Conservation (phyloP, 2,329 filamentous ascomycete species). For the Xylariomycetidae sp. region DNA sequence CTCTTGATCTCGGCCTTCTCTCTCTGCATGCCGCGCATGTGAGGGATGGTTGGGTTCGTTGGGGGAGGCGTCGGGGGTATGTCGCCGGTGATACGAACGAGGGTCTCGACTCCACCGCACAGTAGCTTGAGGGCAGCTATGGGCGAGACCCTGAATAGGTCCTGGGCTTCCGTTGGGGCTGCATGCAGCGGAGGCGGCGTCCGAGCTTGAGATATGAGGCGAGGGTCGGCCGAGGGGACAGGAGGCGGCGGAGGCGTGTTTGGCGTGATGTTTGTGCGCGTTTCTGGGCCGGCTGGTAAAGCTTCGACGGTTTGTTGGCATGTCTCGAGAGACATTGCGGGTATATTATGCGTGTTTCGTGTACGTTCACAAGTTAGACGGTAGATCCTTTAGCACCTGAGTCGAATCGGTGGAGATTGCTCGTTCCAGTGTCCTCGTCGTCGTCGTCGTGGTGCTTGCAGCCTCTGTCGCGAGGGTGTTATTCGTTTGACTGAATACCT, state of each 20-base stretch:
- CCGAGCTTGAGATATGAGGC: constrained; percentile 25
- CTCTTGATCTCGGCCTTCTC: constrained; percentile 59
- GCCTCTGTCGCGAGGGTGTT: too few species aligned
- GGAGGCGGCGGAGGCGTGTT: constrained; percentile 33
- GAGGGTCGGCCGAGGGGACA: constrained; percentile 32
- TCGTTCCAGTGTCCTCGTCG: too few species aligned
- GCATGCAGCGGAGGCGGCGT: constrained; percentile 38
- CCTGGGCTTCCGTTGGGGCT: constrained; percentile 45
- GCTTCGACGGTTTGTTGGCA: not conserved
- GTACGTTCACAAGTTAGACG: too few species aligned
- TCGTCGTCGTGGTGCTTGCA: too few species aligned
- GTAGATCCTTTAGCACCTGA: too few species aligned
- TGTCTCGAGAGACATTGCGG: not conserved
- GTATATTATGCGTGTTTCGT: too few species aligned
- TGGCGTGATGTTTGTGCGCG: constrained; percentile 21
- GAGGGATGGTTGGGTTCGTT: constrained; percentile 56
- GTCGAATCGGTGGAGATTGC: too few species aligned
- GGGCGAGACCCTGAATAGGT: constrained; percentile 69
- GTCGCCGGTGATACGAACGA: constrained; percentile 71
- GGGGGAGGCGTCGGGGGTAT: constrained; percentile 75
- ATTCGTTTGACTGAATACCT: too few species aligned
- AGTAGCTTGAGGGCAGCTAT: constrained; percentile 75
- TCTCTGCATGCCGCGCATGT: constrained; percentile 58
- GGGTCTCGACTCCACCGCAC: constrained; percentile 64
- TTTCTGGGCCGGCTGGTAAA: constrained; percentile 6